Evolutionary conservation across 768 basidiomycete genomes (phyloP).

Genomic region (Kwoniella sp.): DNA sequence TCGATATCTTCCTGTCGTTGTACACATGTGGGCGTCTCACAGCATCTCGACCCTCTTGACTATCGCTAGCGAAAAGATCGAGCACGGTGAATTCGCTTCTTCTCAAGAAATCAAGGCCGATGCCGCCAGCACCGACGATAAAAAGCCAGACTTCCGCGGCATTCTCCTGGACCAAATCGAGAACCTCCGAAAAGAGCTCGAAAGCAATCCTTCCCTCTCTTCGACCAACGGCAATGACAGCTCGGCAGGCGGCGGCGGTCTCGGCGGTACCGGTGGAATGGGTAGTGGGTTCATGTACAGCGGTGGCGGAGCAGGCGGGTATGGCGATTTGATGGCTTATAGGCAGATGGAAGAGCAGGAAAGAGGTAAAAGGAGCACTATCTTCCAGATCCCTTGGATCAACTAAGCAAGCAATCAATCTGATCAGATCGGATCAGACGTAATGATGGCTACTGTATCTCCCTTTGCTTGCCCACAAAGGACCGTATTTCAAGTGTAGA

Average conservation of each 20-base stretch:
- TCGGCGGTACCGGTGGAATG: too few relatives aligned
- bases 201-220: slow-evolving; percentile 33
- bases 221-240: background rate
- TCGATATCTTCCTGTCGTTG: too few relatives aligned
- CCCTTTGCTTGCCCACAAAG: too few relatives aligned
- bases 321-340: slow-evolving; percentile 11
- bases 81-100: background rate
- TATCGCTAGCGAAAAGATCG: slow-evolving; percentile 59
- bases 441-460: too few relatives aligned
- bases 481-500: too few relatives aligned
- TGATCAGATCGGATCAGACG: too few relatives aligned
- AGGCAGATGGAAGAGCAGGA: background rate
- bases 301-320: background rate
- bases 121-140: too few relatives aligned
- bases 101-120: background rate
- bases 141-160: slow-evolving; percentile 60
- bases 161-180: slow-evolving; percentile 66
- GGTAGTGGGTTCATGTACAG: background rate
- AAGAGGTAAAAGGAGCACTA: background rate
- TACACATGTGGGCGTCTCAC: too few relatives aligned
- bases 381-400: slow-evolving; percentile 12
- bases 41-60: slow-evolving; percentile 76
- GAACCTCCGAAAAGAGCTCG: slow-evolving; percentile 67
- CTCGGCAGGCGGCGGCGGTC: too few relatives aligned
- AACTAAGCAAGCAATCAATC: background rate